Base-by-base conservation (phyloP, 2,329 filamentous ascomycete genomes). In the Calonectria montana region DNA sequence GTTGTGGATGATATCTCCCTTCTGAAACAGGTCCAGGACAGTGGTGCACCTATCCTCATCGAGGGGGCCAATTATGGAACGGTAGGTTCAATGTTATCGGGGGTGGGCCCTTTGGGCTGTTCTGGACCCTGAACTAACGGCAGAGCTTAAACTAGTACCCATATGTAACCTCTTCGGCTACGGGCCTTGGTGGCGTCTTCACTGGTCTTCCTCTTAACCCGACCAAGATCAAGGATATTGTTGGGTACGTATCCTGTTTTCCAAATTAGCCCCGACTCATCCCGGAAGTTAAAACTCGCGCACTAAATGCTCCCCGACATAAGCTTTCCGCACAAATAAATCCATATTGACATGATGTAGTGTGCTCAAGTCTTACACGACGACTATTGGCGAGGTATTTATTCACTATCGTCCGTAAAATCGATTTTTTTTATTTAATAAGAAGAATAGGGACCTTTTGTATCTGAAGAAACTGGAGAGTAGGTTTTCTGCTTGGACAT, bases 41-140 rank as follows among this genome's bases (percentile, higher is more conserved):
- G 27, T 10, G 43, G 64, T 27, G 59, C 48, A 7, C 39, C 50
- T 3, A 59, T 69, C 25, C 65, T 69, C 7, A 31, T 72, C 39
- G 65, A 72, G 31, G 70, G 70, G 2, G 70, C 70, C 12, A 72
- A 72, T 29, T 48, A 39, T 5, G 65, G 47, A 21, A 48, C 65
- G 23, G 48, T 66, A 27, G 41, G 47, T 53, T 45, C 29, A 18
- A 45, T 45, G 16, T 15, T 27, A 45, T 62, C 3, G 9, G 31
- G 27, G 25, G 16, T 43, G 37, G 12, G n/a, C n/a, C 18, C 23
- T n/a, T 13, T 27, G 29, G 37, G 6, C 37, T 45, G 16, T 15
- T 29, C 7, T 45, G 16, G 25, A 21, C 27, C 31, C 39, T 27
- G n/a, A 2, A 23, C 53, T 59, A 37, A 59, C 9, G 31, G 6